Base-by-base conservation (phyloP, 2,329 filamentous ascomycete species). In the Phyllachora maydis region DNA sequence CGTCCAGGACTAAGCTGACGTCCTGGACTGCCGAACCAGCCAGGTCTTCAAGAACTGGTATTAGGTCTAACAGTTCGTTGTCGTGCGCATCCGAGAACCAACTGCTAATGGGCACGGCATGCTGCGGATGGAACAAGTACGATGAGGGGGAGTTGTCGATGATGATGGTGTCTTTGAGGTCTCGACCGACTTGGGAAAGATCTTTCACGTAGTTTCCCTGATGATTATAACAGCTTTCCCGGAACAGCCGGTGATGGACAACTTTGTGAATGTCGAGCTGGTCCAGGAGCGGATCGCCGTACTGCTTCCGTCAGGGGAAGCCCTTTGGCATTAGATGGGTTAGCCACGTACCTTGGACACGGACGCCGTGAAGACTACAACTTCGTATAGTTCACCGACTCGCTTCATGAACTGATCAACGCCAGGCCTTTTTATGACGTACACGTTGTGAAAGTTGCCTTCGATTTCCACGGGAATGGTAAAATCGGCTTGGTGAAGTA, bases 121-220 rank as follows among this genome's bases (percentile, higher is more conserved):
- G 88, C 55, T 98, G 85, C 13, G 88, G 88, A 46, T 98, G 88
- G 64, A 98, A 98, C 40, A 98, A 95, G 56, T 98, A 98, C 8
- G 85, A 95, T 4, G 88, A 98, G 3, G 88, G 88, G 22, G 88
- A 95, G 52, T 98, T 98, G 56, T 98, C 88, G 42, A 98, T 98
- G 47, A 98, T 98, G 45, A 98, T 98, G 11, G 85, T 98, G 44
- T 98, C 85, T 48, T 81, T 79, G 27, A 98, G 66, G 46, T 95
- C 83, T 34, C 88, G 75, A 24, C 88, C 88, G 28, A 98, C 75
- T 59, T 95, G 88, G 22, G 88, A 95, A 26, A 98, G 65, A 45
- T 98, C 88, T 65, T 98, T 98, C 46, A 98, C 88, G 38, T 98
- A 98, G 48, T 98, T 98, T 37, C 88, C 88, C 54, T 95, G 88